These are phyloP conservation scores for Solanum sitiens DNA, from an alignment of 257 asterid genomes.

Conservation along the genomic window DNA sequence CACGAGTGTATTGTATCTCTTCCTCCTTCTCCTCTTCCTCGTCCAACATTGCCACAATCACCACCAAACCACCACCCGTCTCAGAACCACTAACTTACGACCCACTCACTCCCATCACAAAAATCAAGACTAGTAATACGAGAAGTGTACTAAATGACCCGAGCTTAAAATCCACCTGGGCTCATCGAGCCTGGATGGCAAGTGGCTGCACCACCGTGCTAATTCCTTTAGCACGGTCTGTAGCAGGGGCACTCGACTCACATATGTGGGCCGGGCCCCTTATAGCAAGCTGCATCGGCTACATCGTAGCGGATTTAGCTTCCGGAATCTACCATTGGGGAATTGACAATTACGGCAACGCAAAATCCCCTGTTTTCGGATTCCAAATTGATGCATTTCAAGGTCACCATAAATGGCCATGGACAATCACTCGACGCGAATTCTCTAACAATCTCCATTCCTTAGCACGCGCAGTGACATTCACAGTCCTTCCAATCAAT, in stretches of 20 bases:
- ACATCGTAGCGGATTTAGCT: conserved; percentile 61
- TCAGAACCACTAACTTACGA: not conserved
- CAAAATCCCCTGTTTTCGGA: conserved; percentile 55
- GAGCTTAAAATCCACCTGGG: conserved; percentile 54
- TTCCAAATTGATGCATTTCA: conserved; percentile 67
- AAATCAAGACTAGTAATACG: not conserved
- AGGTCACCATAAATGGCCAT: conserved; percentile 88
- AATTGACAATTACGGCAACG: conserved; percentile 75
- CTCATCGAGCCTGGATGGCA: conserved; percentile 73
- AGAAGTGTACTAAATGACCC: conserved; percentile 32
- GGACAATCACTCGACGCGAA: conserved; percentile 74
- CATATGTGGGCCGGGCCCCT: conserved; percentile 47
- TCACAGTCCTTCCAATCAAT: conserved; percentile 39
- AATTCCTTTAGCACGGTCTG: conserved; percentile 44
- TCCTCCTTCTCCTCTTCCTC: conserved; percentile 4
- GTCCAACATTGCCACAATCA: not conserved
- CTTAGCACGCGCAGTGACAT: conserved; percentile 38
- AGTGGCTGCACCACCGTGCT: conserved; percentile 71
- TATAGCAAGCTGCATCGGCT: conserved; percentile 50
- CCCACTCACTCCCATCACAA: not conserved
- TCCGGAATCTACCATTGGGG: conserved; percentile 93
- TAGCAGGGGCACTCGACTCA: conserved; percentile 20
- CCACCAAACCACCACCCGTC: not conserved
- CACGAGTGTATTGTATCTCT: conserved; percentile 5
- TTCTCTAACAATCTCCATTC: conserved; percentile 67